Conservation (phyloP, 768 basidiomycete genomes). For the Sarcodon sp. region DNA sequence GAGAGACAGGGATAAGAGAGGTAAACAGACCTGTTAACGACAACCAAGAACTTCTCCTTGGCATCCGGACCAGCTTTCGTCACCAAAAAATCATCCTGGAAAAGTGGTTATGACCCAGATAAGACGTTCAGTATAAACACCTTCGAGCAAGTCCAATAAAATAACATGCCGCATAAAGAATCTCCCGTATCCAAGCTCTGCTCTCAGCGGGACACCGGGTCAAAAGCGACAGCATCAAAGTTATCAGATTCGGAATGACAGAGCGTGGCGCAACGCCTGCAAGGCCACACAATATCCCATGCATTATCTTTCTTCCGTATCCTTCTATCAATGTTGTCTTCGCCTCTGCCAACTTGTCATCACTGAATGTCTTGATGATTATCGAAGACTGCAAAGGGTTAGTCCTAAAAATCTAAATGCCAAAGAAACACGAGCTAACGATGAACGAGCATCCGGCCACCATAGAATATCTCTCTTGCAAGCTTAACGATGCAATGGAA, state of each 20-base stretch:
- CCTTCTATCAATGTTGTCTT: constrained; percentile 34
- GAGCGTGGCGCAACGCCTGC: constrained; percentile 79
- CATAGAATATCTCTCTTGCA: constrained; percentile 80
- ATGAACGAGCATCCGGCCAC: constrained; percentile 75
- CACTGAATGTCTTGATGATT: constrained; percentile 51
- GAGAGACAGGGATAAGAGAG: background rate
- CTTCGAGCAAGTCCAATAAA: background rate
- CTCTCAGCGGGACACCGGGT: constrained; percentile 41
- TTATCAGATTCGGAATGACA: constrained; percentile 72
- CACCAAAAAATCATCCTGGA: constrained; percentile 59
- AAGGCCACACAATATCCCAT: constrained; percentile 66
- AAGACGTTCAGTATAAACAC: background rate
- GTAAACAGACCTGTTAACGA: constrained; percentile 42
- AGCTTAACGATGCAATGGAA: constrained; percentile 46
- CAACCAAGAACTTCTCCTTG: constrained; percentile 69
- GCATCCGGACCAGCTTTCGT: constrained; percentile 63
- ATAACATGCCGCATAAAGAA: constrained; percentile 46
- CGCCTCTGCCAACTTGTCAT: constrained; percentile 45
- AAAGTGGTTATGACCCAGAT: background rate
- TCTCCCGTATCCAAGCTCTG: constrained; percentile 59
- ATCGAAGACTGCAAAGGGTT: constrained; percentile 37
- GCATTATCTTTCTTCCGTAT: constrained; percentile 59
- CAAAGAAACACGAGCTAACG: constrained; percentile 28
- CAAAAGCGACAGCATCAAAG: constrained; percentile 59
- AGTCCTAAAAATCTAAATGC: background rate